Evolutionary conservation across 2,329 filamentous ascomycete genomes (phyloP).

Genomic region (Parascedosporium putredinis): DNA sequence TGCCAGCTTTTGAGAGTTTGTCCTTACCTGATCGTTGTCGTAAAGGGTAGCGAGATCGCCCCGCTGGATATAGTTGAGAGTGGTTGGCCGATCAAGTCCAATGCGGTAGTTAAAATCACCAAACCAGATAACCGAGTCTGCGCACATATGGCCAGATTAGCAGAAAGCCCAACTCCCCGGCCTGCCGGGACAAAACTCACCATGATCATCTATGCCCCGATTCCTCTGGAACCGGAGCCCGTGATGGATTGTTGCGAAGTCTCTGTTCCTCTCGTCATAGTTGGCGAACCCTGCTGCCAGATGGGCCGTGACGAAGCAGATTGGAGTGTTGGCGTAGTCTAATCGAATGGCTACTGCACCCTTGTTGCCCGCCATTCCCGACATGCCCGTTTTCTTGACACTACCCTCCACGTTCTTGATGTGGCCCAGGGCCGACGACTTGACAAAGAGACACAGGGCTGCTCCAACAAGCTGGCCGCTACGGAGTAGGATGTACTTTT

Average conservation of each 20-base stretch:
- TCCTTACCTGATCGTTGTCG: conserved; percentile 78
- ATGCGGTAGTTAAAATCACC: conserved; percentile 99
- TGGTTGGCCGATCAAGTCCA: conserved; percentile 68
- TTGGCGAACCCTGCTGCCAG: conserved; percentile 92
- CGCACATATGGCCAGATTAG: background rate
- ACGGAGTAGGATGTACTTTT: conserved; percentile 79
- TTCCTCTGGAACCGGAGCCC: conserved; percentile 88
- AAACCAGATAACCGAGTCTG: conserved; percentile 77
- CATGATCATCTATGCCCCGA: conserved; percentile 82
- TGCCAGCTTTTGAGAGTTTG: too few relatives aligned
- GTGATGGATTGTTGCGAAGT: conserved; percentile 80
- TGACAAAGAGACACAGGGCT: conserved; percentile 85
- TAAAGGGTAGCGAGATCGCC: conserved; percentile 70
- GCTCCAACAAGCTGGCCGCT: conserved; percentile 93
- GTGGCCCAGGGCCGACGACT: conserved; percentile 60
- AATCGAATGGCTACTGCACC: conserved; percentile 93
- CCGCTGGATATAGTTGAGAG: conserved; percentile 61
- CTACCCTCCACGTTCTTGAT: conserved; percentile 97
- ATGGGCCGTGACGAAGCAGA: conserved; percentile 95
- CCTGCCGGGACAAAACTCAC: conserved; percentile 24
- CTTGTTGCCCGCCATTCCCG: conserved; percentile 96
- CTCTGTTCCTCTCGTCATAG: conserved; percentile 89
- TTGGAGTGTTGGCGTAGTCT: conserved; percentile 82
- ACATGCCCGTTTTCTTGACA: conserved; percentile 89
- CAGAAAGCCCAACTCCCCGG: conserved; percentile 13